phyloP scores from a whole-genome alignment of 1,139 yeast genomes.

The Oligophagozyma castellii region DNA sequence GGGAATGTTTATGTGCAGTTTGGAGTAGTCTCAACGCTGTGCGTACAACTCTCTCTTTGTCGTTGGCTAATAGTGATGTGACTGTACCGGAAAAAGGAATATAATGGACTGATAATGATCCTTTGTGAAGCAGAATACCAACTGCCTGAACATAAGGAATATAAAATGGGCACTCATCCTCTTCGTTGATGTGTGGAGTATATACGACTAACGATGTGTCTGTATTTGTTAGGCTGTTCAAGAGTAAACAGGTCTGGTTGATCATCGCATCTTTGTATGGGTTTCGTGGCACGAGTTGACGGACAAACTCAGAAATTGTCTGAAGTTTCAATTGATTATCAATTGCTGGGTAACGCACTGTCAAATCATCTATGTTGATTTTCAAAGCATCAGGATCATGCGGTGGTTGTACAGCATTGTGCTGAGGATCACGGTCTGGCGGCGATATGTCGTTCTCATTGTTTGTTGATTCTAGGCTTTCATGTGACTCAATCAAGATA shows the following conservation, averaged over 20 bases:
- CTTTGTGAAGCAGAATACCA: slow-evolving; percentile 46
- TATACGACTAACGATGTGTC: slow-evolving; percentile 50
- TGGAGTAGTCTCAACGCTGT: slow-evolving; percentile 69
- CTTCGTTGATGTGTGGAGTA: slow-evolving; percentile 51
- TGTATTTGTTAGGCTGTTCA: slow-evolving; percentile 20
- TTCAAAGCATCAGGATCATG: slow-evolving; percentile 21
- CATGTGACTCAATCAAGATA: slow-evolving; percentile 38
- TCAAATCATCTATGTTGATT: slow-evolving; percentile 39
- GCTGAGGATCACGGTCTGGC: background rate
- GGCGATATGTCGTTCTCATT: slow-evolving; percentile 25
- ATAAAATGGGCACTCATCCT: slow-evolving; percentile 72
- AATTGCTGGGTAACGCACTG: slow-evolving; percentile 26
- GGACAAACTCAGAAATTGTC: slow-evolving; percentile 36
- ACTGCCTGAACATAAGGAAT: slow-evolving; percentile 73
- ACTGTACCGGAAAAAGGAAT: slow-evolving; percentile 35
- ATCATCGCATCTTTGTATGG: slow-evolving; percentile 74
- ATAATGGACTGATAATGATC: slow-evolving; percentile 65
- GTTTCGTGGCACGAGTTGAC: slow-evolving; percentile 79
- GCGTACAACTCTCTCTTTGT: slow-evolving; percentile 50
- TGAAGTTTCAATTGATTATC: slow-evolving; percentile 8
- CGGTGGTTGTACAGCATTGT: slow-evolving; percentile 1
- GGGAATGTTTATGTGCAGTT: slow-evolving; percentile 73
- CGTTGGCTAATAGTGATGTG: slow-evolving; percentile 19
- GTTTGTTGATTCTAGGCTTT: slow-evolving; percentile 28
- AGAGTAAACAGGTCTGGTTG: slow-evolving; percentile 68